Percentiles rank a stretch among this genome's conserved stretches.
These are phyloP conservation scores for Suhomyces prunicola DNA, from an alignment of 805 yeast genomes.

Conservation along the genomic window DNA sequence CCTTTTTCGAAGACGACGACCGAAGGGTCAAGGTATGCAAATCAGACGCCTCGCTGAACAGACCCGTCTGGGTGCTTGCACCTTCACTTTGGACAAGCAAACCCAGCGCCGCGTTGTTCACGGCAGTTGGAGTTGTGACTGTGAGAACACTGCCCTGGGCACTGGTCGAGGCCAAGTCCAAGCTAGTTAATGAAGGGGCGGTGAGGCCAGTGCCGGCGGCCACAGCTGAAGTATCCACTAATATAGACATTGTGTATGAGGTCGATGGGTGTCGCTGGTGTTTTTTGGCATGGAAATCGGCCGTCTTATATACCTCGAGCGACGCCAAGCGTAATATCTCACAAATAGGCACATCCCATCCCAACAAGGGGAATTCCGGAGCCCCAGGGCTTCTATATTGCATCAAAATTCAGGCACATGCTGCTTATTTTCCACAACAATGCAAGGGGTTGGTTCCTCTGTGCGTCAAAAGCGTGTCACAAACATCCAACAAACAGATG, in stretches of 20 bases:
- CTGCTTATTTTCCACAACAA: slow-evolving; percentile 1
- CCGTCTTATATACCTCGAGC: background rate
- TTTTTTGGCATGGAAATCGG: background rate
- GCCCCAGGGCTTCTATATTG: background rate
- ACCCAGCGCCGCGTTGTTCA: slow-evolving; percentile 1
- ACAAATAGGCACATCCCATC: background rate
- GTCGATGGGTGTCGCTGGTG: background rate
- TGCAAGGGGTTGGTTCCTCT: slow-evolving; percentile 1
- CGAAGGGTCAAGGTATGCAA: slow-evolving; percentile 8
- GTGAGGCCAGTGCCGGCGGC: slow-evolving; percentile 3
- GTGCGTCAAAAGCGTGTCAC: background rate
- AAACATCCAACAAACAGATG: background rate
- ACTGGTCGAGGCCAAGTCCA: slow-evolving; percentile 6
- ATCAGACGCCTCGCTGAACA: slow-evolving; percentile 5
- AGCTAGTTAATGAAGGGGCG: slow-evolving; percentile 8
- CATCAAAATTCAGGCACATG: slow-evolving; percentile 5
- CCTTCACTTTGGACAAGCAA: slow-evolving; percentile 5
- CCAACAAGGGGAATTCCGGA: background rate
- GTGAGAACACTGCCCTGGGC: background rate
- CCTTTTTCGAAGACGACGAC: background rate
- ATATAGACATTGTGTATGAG: slow-evolving; percentile 6
- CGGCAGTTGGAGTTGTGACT: background rate
- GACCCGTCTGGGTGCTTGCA: slow-evolving; percentile 7
- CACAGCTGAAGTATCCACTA: slow-evolving; percentile 5
- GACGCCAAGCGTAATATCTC: background rate